Base-by-base conservation (phyloP, 768 basidiomycete species). In the Pisolithus microcarpus region DNA sequence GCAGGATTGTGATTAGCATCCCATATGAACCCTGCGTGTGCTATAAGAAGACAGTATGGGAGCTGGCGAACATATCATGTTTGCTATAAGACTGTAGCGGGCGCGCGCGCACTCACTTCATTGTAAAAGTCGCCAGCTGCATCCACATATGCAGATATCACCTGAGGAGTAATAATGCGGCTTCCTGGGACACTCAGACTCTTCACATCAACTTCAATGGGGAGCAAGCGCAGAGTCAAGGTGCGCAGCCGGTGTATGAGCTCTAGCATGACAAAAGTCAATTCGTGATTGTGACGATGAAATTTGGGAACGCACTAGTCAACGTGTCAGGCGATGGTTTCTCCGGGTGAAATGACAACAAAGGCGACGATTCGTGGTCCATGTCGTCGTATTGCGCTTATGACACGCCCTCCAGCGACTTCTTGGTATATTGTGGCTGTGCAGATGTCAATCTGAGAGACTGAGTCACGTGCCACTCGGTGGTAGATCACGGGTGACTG, bases 121-220 rank as follows among this genome's bases (percentile, higher is more conserved):
- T 92, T 88, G 16, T 73, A 66, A 62, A 93, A 93, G 67, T 95
- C 91, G 6, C 94, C 94, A 7, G 87, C 93, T 21, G 90, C 85
- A 46, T 78, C 79, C 24, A 74, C 76, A 60, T 85, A 97, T 1
- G 91, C 81, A 38, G 73, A 71, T 52, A 97, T 78, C 42, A 95
- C 88, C 46, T 75, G 72, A 0, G 85, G 85, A 0, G 91, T 93
- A 40, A 95, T 88, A 46, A 93, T 75, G 52, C 89, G 79, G 65
- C 85, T 88, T 0, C 87, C 92, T 0, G 91, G 80, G 31, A 85
- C 83, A 59, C 75, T 80, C 49, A 96, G 79, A 21, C 67, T 75
- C 31, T 72, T 70, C 3, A 77, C 69, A 36, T 86, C 78, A 15
- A 94, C 90, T 67, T 94, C 82, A 8, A 91, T 75, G 8, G 92